These are phyloP conservation scores for Phytophthora sojae DNA, from an alignment of 352 stramenopile genomes.

Conservation along the genomic window DNA sequence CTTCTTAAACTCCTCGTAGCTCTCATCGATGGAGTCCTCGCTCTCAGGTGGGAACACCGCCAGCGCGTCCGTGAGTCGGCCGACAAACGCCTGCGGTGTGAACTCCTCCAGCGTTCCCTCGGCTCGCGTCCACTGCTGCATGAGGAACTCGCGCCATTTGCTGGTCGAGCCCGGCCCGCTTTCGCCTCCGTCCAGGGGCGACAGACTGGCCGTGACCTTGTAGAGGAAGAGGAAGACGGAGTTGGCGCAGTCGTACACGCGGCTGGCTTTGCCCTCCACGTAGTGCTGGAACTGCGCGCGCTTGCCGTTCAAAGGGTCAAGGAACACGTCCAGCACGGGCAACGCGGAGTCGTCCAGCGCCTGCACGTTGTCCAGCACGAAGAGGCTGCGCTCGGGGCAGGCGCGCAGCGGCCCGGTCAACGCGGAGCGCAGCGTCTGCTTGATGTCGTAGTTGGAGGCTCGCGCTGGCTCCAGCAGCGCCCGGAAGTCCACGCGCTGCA, in stretches of 20 bases:
- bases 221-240: conserved; percentile 74
- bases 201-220: conserved; percentile 33
- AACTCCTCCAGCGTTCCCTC: conserved; percentile 56
- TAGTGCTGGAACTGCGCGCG: conserved; percentile 67
- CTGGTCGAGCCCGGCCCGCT: conserved; percentile 2
- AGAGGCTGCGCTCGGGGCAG: conserved; percentile 61
- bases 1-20: conserved; percentile 23
- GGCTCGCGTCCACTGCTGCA: conserved; percentile 53
- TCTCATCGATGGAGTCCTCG: conserved; percentile 12
- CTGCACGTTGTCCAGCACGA: conserved; percentile 64
- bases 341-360: conserved; percentile 51
- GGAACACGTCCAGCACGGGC: conserved; percentile 69
- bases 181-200: not conserved
- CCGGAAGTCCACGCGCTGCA: conserved; percentile 42
- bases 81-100: conserved; percentile 74
- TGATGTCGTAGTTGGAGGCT: conserved; percentile 56
- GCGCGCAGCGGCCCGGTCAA: conserved; percentile 41
- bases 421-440: conserved; percentile 49
- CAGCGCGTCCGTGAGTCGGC: conserved; percentile 56
- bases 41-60: conserved; percentile 32
- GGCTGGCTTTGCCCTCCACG: conserved; percentile 25
- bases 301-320: conserved; percentile 75
- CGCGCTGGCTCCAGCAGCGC: conserved; percentile 34
- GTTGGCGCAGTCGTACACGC: conserved; percentile 58
- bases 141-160: conserved; percentile 67